Base-by-base conservation (phyloP, 2,329 filamentous ascomycete genomes). In the Teratosphaeria nubilosa region DNA sequence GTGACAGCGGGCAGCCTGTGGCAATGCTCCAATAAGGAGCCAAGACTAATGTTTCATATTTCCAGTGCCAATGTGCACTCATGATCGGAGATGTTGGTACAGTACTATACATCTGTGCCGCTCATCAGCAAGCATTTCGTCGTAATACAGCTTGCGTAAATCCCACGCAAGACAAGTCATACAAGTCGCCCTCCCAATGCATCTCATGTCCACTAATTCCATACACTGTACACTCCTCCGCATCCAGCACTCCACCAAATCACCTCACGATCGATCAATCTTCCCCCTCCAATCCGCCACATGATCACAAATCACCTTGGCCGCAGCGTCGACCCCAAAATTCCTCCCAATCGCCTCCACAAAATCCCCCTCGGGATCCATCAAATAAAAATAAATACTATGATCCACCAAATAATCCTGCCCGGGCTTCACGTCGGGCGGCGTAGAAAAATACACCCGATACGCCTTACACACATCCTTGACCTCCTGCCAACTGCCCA, bases 341-440 rank as follows among this genome's bases (percentile, higher is more conserved):
- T 99, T 94, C 62, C 94, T 81, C 20, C 94, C 94, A 69, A 99
- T 86, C 13, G 91, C 95, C 78, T 99, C 95, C 30, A 99, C 92
- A 74, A 99, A 99, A 73, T 99, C 91, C 22, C 92, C 92, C 66
- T 97, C 91, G 0, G 94, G 94, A 73, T 97, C 94, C 94, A 99
- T 99, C 65, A 99, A 77, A 74, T 99, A 99, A 70, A 99, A 99
- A 80, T 99, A 99, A 66, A 99, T 99, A 74, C 91, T 96, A 77
- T 99, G 94, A 74, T 99, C 94, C 13, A 99, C 94, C 67, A 99
- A 75, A 72, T 99, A 99, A 74, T 99, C 94, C 78, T 96, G 88
- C 1, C 92, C 94, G 0, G 91, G 87, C 79, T 91, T 87, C 58
- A 97, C 89, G 63, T 91, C 82, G 66, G 84, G 80, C 34, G 94